Conservation (phyloP, 257 asterid species). For the Rauvolfia tetraphylla region DNA sequence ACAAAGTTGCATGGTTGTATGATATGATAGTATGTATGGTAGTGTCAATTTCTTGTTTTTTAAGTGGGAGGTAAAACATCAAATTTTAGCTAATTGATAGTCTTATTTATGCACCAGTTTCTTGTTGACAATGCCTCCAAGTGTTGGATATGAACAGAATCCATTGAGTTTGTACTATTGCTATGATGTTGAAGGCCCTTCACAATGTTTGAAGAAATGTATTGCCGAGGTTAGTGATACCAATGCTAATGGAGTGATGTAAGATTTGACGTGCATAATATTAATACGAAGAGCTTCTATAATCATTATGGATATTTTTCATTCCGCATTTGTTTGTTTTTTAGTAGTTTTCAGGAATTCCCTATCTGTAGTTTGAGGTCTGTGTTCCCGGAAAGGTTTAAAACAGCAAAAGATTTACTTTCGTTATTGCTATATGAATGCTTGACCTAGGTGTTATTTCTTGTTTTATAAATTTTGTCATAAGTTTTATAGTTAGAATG, state of each 20-base stretch:
- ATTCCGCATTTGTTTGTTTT: neutral
- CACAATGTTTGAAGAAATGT: conserved; percentile 55
- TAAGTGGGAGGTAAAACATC: neutral
- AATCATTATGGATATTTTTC: neutral
- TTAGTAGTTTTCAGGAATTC: neutral
- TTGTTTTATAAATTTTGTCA: neutral
- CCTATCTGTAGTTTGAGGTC: neutral
- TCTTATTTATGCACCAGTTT: conserved; percentile 48
- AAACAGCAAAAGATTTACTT: neutral
- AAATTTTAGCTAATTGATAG: neutral
- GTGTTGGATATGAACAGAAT: conserved; percentile 91
- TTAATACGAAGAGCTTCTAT: neutral
- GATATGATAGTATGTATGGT: neutral
- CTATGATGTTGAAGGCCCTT: conserved; percentile 64
- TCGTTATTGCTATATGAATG: neutral
- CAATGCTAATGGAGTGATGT: neutral
- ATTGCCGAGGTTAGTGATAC: conserved; percentile 75
- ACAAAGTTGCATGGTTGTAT: neutral
- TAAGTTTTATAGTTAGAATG: neutral
- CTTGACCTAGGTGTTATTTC: neutral
- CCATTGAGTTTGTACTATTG: conserved; percentile 92
- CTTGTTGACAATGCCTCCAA: conserved; percentile 91
- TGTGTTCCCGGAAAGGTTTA: neutral
- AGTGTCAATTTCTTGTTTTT: neutral
- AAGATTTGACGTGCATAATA: neutral